phyloP scores from a whole-genome alignment of 768 basidiomycete species.

The Fomitopsis pulvina region DNA sequence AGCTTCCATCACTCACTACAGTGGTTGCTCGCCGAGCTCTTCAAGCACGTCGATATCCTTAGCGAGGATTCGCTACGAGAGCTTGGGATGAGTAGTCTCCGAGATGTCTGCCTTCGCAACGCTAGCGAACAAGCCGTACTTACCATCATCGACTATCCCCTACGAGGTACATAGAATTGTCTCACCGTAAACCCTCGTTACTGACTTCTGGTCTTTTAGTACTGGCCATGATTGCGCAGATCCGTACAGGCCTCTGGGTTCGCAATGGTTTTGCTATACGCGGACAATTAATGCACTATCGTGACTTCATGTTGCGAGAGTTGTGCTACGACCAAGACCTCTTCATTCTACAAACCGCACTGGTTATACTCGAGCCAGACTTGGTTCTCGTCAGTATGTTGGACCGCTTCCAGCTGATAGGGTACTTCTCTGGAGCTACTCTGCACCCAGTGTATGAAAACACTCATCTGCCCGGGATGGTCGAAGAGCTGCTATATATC shows the following conservation, averaged over 20 bases:
- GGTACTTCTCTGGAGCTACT: constrained; percentile 70
- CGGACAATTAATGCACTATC: constrained; percentile 91
- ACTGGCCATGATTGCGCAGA: constrained; percentile 88
- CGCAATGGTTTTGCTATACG: constrained; percentile 95
- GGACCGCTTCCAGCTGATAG: constrained; percentile 79
- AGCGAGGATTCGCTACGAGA: constrained; percentile 45
- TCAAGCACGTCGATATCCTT: constrained; percentile 75
- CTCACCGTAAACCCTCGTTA: not conserved
- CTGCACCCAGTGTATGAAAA: constrained; percentile 59
- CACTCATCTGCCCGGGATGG: constrained; percentile 71
- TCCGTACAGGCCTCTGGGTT: constrained; percentile 93
- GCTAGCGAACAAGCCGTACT: constrained; percentile 65
- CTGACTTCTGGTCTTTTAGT: constrained; percentile 36
- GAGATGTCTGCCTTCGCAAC: constrained; percentile 54
- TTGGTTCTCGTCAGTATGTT: constrained; percentile 79
- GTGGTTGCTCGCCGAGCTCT: constrained; percentile 84
- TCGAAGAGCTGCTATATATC: constrained; percentile 87
- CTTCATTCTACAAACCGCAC: constrained; percentile 80
- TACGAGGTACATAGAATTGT: constrained; percentile 57
- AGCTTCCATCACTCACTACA: constrained; percentile 92
- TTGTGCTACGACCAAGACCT: constrained; percentile 95
- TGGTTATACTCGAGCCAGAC: constrained; percentile 74
- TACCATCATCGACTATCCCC: constrained; percentile 79
- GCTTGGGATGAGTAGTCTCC: constrained; percentile 46
- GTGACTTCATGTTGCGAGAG: constrained; percentile 93